These are phyloP conservation scores for Pseudogymnoascus sp. DNA, from an alignment of 2,329 filamentous ascomycete genomes.

Conservation along the genomic window DNA sequence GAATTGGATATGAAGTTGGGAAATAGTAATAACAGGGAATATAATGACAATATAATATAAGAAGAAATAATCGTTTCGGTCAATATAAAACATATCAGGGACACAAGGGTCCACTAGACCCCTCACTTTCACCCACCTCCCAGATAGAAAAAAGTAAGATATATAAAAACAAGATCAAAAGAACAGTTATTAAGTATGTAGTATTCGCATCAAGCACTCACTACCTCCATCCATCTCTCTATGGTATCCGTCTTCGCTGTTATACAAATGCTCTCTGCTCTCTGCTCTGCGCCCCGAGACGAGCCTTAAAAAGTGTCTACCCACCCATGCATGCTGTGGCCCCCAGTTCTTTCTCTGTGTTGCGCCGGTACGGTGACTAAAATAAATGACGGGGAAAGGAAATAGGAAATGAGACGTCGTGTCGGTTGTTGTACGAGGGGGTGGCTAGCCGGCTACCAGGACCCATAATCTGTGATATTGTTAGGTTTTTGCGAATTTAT, in stretches of 20 bases:
- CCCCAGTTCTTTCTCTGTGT: neutral
- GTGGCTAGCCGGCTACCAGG: conserved; percentile 1
- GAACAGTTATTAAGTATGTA: neutral
- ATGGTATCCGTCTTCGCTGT: neutral
- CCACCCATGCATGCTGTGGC: neutral
- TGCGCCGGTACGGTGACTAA: neutral
- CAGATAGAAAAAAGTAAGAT: too few species aligned
- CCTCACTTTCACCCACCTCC: too few species aligned
- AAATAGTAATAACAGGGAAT: too few species aligned
- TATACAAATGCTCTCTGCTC: neutral
- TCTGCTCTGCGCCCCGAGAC: neutral
- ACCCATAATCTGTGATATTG: neutral
- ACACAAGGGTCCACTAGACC: too few species aligned
- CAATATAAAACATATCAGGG: too few species aligned
- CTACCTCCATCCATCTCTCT: neutral
- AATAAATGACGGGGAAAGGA: neutral
- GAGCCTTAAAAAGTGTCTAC: neutral
- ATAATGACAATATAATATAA: too few species aligned
- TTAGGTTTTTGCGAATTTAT: neutral
- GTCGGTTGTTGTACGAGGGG: neutral
- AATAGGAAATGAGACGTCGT: neutral
- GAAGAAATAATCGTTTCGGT: too few species aligned
- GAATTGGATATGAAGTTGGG: too few species aligned
- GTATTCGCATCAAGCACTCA: neutral
- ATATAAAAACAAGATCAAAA: neutral